Evolutionary conservation across 495 filamentous ascomycete genomes (phyloP).

Genomic region (Aspergillus mulundensis): DNA sequence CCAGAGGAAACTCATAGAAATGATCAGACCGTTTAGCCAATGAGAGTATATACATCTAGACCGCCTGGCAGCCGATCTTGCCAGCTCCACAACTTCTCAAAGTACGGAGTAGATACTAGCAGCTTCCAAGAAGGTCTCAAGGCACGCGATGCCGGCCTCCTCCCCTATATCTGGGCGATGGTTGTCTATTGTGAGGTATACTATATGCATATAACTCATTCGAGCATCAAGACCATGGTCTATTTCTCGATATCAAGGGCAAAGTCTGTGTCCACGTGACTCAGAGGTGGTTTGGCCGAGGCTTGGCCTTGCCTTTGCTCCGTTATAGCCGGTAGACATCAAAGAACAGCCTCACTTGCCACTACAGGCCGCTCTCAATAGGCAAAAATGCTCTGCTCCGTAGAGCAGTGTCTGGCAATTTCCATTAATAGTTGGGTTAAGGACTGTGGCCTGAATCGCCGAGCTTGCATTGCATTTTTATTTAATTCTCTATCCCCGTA

Average conservation of each 20-base stretch:
- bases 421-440: too few relatives aligned
- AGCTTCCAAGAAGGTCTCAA: background rate
- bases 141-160: too few relatives aligned
- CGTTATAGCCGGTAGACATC: background rate
- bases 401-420: too few relatives aligned
- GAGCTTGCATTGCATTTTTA: too few relatives aligned
- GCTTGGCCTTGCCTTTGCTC: constrained; percentile 5
- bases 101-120: background rate
- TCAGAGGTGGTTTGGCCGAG: constrained; percentile 1
- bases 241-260: background rate
- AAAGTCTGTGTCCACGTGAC: background rate
- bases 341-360: background rate
- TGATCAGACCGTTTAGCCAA: constrained; percentile 2
- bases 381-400: background rate
- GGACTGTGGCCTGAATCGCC: too few relatives aligned
- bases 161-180: too few relatives aligned
- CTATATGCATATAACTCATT: too few relatives aligned
- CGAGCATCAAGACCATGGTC: background rate
- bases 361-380: background rate
- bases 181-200: too few relatives aligned
- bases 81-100: background rate
- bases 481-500: too few relatives aligned
- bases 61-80: background rate
- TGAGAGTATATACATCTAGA: background rate
- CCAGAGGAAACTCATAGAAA: constrained; percentile 19